phyloP scores from a whole-genome alignment of 257 asterid species.

The Petunia secreta region DNA sequence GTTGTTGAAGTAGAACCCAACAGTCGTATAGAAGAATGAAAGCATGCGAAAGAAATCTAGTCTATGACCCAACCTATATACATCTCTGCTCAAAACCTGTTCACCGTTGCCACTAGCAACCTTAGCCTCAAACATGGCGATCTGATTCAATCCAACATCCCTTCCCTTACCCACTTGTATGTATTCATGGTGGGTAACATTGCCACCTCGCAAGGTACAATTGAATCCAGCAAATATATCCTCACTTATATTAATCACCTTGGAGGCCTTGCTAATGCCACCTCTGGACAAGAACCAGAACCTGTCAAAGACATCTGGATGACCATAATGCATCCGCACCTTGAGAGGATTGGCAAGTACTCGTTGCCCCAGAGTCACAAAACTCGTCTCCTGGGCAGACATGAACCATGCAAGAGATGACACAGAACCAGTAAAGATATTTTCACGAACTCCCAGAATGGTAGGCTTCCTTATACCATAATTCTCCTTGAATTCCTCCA shows the following conservation, averaged over 20 bases:
- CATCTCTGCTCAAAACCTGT: conserved; percentile 91
- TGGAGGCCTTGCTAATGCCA: conserved; percentile 95
- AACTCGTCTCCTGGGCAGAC: conserved; percentile 98
- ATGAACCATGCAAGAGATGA: conserved; percentile 96
- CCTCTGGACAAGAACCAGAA: conserved; percentile 97
- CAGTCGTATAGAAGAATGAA: conserved; percentile 86
- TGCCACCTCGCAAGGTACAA: conserved; percentile 93
- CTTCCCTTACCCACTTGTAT: conserved; percentile 98
- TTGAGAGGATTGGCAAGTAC: conserved; percentile 90
- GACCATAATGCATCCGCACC: conserved; percentile 97
- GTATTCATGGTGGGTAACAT: conserved; percentile 93
- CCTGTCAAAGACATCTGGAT: conserved; percentile 94
- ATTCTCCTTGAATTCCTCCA: conserved; percentile 78
- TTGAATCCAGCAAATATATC: conserved; percentile 97
- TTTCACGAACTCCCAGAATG: conserved; percentile 93
- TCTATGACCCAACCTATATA: conserved; percentile 87
- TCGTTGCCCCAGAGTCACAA: conserved; percentile 93
- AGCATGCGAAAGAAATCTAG: conserved; percentile 98
- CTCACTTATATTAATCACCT: conserved; percentile 91
- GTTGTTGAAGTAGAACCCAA: conserved; percentile 83
- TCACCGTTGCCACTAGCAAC: conserved; percentile 98
- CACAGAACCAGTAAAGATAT: conserved; percentile 93
- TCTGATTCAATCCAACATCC: conserved; percentile 96
- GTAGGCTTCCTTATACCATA: conserved; percentile 88
- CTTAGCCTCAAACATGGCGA: conserved; percentile 96